phyloP scores from a whole-genome alignment of 805 yeast genomes.

The Zygotorulaspora sp. region DNA sequence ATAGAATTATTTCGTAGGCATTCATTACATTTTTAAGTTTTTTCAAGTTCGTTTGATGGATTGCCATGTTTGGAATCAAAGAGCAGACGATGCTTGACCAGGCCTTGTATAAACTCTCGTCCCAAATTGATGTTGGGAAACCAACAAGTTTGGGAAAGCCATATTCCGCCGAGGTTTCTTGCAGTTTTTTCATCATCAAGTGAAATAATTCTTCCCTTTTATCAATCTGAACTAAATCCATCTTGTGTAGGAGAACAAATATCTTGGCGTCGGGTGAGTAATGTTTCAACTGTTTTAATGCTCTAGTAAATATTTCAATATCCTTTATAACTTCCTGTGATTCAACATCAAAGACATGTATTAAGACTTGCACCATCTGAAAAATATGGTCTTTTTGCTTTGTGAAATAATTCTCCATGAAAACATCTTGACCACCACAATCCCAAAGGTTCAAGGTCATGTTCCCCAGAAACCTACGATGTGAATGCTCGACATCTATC shows the following conservation, averaged over 20 bases:
- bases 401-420: constrained; percentile 89
- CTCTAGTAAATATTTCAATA: constrained; percentile 83
- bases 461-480: constrained; percentile 84
- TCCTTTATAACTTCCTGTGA: constrained; percentile 88
- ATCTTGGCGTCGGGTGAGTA: constrained; percentile 88
- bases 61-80: constrained; percentile 82
- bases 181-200: constrained; percentile 78
- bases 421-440: constrained; percentile 97
- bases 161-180: constrained; percentile 65
- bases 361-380: constrained; percentile 91
- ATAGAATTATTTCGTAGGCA: constrained; percentile 85
- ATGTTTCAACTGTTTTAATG: constrained; percentile 73
- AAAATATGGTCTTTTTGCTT: constrained; percentile 88
- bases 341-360: constrained; percentile 95
- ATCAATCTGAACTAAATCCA: constrained; percentile 89
- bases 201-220: constrained; percentile 78
- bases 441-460: constrained; percentile 97
- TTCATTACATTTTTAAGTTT: constrained; percentile 68
- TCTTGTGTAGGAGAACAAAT: constrained; percentile 87
- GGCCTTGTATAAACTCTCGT: constrained; percentile 90
- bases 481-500: constrained; percentile 97
- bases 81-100: constrained; percentile 97
- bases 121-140: constrained; percentile 96
- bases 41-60: constrained; percentile 69
- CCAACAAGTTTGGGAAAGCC: constrained; percentile 66